Evolutionary conservation across 1,284 basidiomycete species (phyloP), one percentile per base, ranked within the genome.

Genomic region (Tilletia horrida): DNA sequence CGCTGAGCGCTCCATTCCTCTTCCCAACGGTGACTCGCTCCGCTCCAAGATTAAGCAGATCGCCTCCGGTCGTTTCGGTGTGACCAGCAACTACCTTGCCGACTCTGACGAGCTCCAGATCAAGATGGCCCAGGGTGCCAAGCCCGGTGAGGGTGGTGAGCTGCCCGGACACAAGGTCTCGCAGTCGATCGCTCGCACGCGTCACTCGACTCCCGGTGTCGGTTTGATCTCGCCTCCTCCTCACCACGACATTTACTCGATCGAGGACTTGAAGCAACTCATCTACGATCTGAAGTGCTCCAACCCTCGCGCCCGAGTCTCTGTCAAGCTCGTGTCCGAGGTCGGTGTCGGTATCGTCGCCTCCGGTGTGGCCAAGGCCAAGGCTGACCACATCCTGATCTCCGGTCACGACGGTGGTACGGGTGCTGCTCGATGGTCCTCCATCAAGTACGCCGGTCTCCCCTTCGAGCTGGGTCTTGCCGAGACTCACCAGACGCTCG

Each of bases 1-100:
- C 66, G 74, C 78, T 16, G 78, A 80, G 70, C 75, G 77, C 25
- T 80, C 78, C 55, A 80, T 78, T 50, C 78, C 78, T 9, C 71
- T 80, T 14, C 78, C 78, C 65, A 78, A 80, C 65, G 78, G 78
- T 47, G 78, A 78, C 71, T 80, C 78, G 67, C 72, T 80, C 35
- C 78, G 77, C 47, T 76, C 74, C 66, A 78, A 77, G 73, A 80
- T 80, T 71, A 80, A 80, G 74, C 78, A 80, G 73, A 77, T 80
- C 43, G 78, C 77, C 59, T 78, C 78, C 44, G 76, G 78, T 61
- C 76, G 78, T 21, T 78, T 79, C 66, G 78, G 78, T 73, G 78
- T 78, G 7, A 79, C 78, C 64, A 69, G 66, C 67, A 75, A 76
- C 73, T 78, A 79, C 69, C 73, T 79, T 52, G 73, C 77, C 62